Evolutionary conservation across 805 yeast genomes (phyloP), one percentile per base, ranked within the genome.

Genomic region (Hemisphaericaspora nanyangensis): DNA sequence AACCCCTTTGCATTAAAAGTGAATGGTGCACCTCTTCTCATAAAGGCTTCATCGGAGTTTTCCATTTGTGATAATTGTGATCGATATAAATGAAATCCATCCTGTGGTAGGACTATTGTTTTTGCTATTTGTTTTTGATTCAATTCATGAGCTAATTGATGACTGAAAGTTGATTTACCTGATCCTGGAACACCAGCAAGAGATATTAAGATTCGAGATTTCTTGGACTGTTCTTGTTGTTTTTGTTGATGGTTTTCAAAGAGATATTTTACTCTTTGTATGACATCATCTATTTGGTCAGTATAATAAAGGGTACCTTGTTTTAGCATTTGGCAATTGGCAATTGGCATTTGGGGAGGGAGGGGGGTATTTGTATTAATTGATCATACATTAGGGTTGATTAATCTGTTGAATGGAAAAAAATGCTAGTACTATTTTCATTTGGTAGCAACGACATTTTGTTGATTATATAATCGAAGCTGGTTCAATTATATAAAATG

Each of bases 151-250:
- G 72, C 72, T 5, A 87, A 61, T 4, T 57, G 39, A 28, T 54
- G 52, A 1, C 90, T 80, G 26, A 80, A 52, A 0, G 95, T 84
- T 3, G 90, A 74, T 56, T 87, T 87, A 0, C 96, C 96, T 1
- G 90, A 78, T 5, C 96, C 96, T 2, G 96, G 95, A 0, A 80
- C 71, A 1, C 95, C 96, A 2, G 81, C 79, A 10, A 88, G 51
- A 0, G 83, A 63, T 7, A 88, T 65, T 13, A 82, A 10, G 3
- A 29, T 10, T 13, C 48, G 29, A 5, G 31, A 17, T 8, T 35
- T 12, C n/a, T n/a, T n/a, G n/a, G n/a, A n/a, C n/a, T n/a, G n/a
- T n/a, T n/a, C n/a, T n/a, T n/a, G n/a, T 3, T 31, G 29, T 22
- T 22, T 22, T 22, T 22, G 35, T 20, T 2, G 30, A 17, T 15